phyloP scores from a whole-genome alignment of 805 yeast genomes.

The Ogataea paradorogensis region DNA sequence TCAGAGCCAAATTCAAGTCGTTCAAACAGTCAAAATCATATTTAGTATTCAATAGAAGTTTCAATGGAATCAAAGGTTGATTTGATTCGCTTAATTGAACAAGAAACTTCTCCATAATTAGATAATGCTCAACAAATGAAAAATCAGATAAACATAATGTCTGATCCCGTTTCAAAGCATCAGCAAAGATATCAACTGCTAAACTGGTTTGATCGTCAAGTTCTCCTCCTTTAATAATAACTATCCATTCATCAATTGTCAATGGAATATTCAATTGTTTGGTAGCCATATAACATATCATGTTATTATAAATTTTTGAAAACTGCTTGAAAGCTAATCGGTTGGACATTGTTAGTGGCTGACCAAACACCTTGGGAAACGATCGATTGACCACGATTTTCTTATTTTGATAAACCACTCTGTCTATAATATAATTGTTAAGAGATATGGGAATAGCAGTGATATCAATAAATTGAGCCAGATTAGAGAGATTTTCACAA shows the following conservation, averaged over 20 bases:
- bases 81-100: conserved; percentile 27
- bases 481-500: conserved; percentile 34
- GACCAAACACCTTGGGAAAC: conserved; percentile 31
- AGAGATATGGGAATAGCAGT: conserved; percentile 74
- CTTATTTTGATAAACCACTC: conserved; percentile 54
- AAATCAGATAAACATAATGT: conserved; percentile 52
- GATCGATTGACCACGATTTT: conserved; percentile 51
- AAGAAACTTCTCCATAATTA: conserved; percentile 29
- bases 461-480: conserved; percentile 61
- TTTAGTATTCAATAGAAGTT: conserved; percentile 10
- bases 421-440: conserved; percentile 56
- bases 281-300: conserved; percentile 30
- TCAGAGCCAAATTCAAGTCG: conserved; percentile 19
- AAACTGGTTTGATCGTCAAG: conserved; percentile 25
- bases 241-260: conserved; percentile 28
- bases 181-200: conserved; percentile 43
- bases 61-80: conserved; percentile 30
- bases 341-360: conserved; percentile 27
- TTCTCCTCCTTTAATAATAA: conserved; percentile 25
- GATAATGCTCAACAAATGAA: conserved; percentile 41
- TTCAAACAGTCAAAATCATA: conserved; percentile 16
- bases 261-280: conserved; percentile 26
- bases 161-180: conserved; percentile 49
- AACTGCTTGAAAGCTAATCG: conserved; percentile 30
- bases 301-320: conserved; percentile 33